Evolutionary conservation across 208 protist species (phyloP).

Genomic region (Trypanosoma platydactyli): DNA sequence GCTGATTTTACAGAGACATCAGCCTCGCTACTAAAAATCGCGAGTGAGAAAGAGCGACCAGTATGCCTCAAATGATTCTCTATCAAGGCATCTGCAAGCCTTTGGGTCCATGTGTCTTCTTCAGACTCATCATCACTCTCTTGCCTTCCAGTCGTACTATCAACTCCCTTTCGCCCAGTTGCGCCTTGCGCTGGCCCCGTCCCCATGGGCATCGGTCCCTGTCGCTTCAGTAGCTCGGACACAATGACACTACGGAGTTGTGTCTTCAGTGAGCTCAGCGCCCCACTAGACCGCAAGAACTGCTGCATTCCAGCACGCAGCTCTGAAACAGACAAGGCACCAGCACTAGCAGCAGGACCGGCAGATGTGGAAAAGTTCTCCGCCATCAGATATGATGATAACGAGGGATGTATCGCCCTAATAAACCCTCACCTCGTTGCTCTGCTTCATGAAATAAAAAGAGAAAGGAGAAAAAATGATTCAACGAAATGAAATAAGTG

Average conservation of each 20-base stretch:
- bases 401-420: conserved; percentile 4
- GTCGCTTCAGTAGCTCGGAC: conserved; percentile 59
- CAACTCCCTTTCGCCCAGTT: too few relatives aligned
- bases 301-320: conserved; percentile 78
- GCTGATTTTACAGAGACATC: conserved; percentile 34
- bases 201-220: neutral
- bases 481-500: conserved; percentile 11
- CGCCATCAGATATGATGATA: conserved; percentile 1
- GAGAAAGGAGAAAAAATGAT: conserved; percentile 22
- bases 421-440: neutral
- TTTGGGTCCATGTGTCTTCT: conserved; percentile 43
- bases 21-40: conserved; percentile 82
- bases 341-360: neutral
- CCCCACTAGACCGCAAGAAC: conserved; percentile 66
- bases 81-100: conserved; percentile 69
- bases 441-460: neutral
- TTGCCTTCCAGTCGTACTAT: neutral
- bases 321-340: conserved; percentile 47
- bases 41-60: conserved; percentile 64
- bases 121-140: conserved; percentile 13
- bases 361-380: neutral
- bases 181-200: neutral
- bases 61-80: conserved; percentile 84
- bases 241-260: conserved; percentile 82
- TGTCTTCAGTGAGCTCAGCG: conserved; percentile 77